These are phyloP conservation scores for Neofusicoccum laricinum DNA, from an alignment of 2,329 filamentous ascomycete species.

Conservation along the genomic window DNA sequence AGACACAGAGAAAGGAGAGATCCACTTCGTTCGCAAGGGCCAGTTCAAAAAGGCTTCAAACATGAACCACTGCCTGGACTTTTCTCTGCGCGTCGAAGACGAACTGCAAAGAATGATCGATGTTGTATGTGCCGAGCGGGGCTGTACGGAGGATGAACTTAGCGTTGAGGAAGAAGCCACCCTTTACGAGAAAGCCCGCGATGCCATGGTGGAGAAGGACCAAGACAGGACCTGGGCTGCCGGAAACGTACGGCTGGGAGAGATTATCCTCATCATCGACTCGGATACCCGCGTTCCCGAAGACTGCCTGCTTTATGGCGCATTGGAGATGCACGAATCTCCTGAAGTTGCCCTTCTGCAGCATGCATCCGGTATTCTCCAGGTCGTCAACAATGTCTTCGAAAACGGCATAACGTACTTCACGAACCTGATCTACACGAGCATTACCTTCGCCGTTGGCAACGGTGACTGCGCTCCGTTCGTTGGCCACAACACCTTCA, in stretches of 20 bases:
- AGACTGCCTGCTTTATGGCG: conserved; percentile 20
- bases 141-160: conserved; percentile 24
- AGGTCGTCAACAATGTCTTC: conserved; percentile 19
- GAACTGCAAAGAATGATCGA: conserved; percentile 11
- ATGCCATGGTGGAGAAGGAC: conserved; percentile 25
- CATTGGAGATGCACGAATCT: conserved; percentile 18
- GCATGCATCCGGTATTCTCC: conserved; percentile 19
- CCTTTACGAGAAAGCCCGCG: conserved; percentile 10
- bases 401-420: conserved; percentile 22
- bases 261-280: conserved; percentile 62
- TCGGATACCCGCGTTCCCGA: conserved; percentile 20
- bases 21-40: conserved; percentile 55
- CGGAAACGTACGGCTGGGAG: conserved; percentile 71
- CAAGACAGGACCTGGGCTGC: conserved; percentile 69
- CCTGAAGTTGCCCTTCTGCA: conserved; percentile 21
- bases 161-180: conserved; percentile 19
- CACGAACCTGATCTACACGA: conserved; percentile 20
- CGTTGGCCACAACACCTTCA: conserved; percentile 21
- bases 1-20: conserved; percentile 46
- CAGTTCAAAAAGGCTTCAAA: conserved; percentile 65
- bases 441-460: conserved; percentile 20
- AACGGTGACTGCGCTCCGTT: conserved; percentile 21
- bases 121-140: background rate
- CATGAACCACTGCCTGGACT: conserved; percentile 67
- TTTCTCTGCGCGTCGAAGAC: conserved; percentile 66